Evolutionary conservation across 345 rosid species (phyloP).

Genomic region (Hypericum androsaemum): DNA sequence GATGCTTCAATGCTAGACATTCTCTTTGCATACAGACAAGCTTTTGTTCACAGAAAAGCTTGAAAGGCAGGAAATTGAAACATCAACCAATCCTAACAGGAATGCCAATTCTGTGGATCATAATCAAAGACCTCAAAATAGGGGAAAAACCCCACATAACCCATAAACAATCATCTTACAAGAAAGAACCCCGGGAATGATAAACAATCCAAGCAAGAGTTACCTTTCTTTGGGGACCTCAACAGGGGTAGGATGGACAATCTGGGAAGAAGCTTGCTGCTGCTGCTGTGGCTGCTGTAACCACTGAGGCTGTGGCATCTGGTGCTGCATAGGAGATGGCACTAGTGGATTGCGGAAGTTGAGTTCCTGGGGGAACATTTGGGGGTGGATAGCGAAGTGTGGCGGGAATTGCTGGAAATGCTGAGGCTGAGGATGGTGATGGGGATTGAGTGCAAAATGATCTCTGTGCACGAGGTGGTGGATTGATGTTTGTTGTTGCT

Average conservation of each 20-base stretch:
- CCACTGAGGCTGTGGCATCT: conserved; percentile 20
- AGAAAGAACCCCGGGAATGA: not conserved
- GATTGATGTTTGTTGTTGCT: conserved; percentile 4
- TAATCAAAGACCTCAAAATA: no score
- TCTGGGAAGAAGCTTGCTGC: conserved; percentile 18
- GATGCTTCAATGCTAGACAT: no score
- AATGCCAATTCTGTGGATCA: no score
- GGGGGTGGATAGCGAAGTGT: conserved; percentile 29
- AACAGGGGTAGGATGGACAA: conserved; percentile 14
- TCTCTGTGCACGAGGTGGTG: conserved; percentile 31
- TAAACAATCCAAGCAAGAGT: not conserved
- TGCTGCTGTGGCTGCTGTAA: conserved; percentile 21
- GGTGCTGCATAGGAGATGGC: conserved; percentile 14
- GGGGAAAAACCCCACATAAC: no score
- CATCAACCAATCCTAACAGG: no score
- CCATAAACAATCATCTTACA: not conserved
- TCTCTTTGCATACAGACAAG: no score
- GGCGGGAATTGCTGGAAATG: conserved; percentile 27
- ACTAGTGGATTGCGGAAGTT: conserved; percentile 54
- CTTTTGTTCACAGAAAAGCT: no score
- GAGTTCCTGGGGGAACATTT: conserved; percentile 40
- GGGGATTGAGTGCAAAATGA: conserved; percentile 53
- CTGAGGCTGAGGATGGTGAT: conserved; percentile 29
- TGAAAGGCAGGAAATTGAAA: no score
- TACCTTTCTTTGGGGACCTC: conserved; percentile 66